Evolutionary conservation across 805 yeast genomes (phyloP).

Genomic region (Yamadazyma phyllophila): DNA sequence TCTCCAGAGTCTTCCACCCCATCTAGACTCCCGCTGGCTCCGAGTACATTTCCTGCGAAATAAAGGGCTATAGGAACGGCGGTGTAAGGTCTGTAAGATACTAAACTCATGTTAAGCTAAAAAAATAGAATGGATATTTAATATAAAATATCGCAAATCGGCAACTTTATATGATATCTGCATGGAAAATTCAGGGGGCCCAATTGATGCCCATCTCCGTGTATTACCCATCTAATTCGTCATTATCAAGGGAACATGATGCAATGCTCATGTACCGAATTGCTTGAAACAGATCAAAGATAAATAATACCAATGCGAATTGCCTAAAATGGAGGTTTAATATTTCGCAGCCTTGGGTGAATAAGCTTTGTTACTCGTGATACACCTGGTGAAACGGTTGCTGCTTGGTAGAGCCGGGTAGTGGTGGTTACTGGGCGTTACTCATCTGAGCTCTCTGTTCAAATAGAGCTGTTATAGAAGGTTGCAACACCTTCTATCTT

Average conservation of each 20-base stretch:
- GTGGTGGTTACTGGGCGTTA: too few species aligned
- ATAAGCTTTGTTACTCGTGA: too few species aligned
- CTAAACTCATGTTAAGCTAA: slow-evolving; percentile 4
- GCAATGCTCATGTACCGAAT: background rate
- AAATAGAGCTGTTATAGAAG: background rate
- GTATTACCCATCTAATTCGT: background rate
- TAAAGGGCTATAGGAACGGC: slow-evolving; percentile 2
- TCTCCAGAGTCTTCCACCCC: background rate
- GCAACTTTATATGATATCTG: background rate
- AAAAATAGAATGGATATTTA: background rate
- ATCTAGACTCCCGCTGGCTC: slow-evolving; percentile 13
- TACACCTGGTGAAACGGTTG: too few species aligned
- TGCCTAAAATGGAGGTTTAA: background rate
- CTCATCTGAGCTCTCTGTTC: too few species aligned
- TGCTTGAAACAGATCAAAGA: background rate
- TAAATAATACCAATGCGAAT: background rate
- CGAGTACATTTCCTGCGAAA: slow-evolving; percentile 2
- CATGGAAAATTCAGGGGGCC: slow-evolving; percentile 1
- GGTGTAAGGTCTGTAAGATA: background rate
- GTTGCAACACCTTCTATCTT: too few species aligned
- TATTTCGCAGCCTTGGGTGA: background rate
- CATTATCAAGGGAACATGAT: background rate
- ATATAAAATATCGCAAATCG: background rate
- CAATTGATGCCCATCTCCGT: background rate
- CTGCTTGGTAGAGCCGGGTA: too few species aligned